A percentile compares a stretch with the other conserved stretches of the same genome.
These are phyloP conservation scores for Fusarium domesticum DNA, from an alignment of 2,329 filamentous ascomycete genomes.

Conservation along the genomic window DNA sequence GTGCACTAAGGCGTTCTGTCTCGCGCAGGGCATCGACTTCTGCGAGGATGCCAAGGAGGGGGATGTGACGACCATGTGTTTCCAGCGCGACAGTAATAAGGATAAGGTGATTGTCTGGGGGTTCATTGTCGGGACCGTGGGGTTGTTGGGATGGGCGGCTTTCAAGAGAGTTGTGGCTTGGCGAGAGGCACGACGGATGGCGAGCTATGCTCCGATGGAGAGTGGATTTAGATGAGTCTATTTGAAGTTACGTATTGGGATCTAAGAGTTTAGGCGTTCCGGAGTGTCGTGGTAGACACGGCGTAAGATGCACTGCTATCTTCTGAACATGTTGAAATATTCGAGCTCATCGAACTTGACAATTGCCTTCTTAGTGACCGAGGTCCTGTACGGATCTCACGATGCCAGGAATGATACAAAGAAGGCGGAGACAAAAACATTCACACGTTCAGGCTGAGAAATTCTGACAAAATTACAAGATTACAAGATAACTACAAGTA, in stretches of 20 bases:
- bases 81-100: constrained; percentile 65
- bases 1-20: constrained; percentile 64
- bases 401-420: too few relatives aligned
- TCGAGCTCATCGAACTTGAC: constrained; percentile 18
- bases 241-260: neutral
- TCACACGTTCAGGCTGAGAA: too few relatives aligned
- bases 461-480: too few relatives aligned
- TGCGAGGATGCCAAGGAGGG: constrained; percentile 61
- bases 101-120: constrained; percentile 65
- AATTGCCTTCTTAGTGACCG: too few relatives aligned
- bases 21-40: constrained; percentile 57
- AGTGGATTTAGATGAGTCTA: constrained; percentile 21
- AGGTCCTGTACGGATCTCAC: too few relatives aligned
- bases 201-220: constrained; percentile 32
- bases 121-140: constrained; percentile 58
- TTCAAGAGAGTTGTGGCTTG: constrained; percentile 48
- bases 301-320: too few relatives aligned
- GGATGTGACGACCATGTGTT: constrained; percentile 61
- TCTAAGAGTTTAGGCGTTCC: constrained; percentile 1
- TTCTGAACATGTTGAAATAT: constrained; percentile 9
- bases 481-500: too few relatives aligned
- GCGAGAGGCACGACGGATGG: constrained; percentile 31
- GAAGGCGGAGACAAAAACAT: too few relatives aligned
- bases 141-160: constrained; percentile 59
- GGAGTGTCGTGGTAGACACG: neutral